phyloP scores from a whole-genome alignment of 352 stramenopile genomes.

The Bremia lactucae region DNA sequence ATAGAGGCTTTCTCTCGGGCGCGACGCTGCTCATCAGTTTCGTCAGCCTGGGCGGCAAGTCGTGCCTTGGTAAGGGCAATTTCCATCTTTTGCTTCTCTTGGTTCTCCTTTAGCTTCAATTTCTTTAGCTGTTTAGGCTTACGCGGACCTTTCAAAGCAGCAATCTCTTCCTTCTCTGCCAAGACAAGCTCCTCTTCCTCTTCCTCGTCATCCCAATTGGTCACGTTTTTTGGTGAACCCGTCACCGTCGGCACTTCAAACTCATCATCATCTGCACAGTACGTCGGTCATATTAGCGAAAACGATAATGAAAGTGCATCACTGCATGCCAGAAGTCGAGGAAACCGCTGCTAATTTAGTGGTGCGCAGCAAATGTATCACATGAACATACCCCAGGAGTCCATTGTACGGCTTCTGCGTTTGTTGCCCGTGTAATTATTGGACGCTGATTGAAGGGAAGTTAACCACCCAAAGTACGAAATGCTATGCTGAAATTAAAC shows the following conservation, averaged over 20 bases:
- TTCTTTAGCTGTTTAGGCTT: conserved; percentile 85
- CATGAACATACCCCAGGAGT: no score
- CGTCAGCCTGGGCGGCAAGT: conserved; percentile 55
- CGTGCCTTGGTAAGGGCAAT: conserved; percentile 65
- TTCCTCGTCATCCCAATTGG: conserved; percentile 73
- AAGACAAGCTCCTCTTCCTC: conserved; percentile 51
- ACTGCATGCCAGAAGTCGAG: no score
- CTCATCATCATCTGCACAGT: conserved; percentile 58
- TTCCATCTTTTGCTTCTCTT: conserved; percentile 73
- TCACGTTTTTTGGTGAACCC: conserved; percentile 28
- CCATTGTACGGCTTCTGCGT: no score
- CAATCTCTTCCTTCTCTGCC: conserved; percentile 13
- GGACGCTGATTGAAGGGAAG: no score
- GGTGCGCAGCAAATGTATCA: no score
- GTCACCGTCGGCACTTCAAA: conserved; percentile 62
- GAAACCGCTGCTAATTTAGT: no score
- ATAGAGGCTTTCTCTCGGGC: conserved; percentile 49
- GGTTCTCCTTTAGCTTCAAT: conserved; percentile 78
- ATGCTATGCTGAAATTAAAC: no score
- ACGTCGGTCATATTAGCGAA: no score
- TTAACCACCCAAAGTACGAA: no score
- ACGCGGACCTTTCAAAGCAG: conserved; percentile 37
- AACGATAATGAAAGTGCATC: no score
- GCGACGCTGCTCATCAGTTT: conserved; percentile 49
- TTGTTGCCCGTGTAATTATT: no score